Evolutionary conservation across 1,139 yeast species (phyloP).

Genomic region (Zygosaccharomyces sapae): DNA sequence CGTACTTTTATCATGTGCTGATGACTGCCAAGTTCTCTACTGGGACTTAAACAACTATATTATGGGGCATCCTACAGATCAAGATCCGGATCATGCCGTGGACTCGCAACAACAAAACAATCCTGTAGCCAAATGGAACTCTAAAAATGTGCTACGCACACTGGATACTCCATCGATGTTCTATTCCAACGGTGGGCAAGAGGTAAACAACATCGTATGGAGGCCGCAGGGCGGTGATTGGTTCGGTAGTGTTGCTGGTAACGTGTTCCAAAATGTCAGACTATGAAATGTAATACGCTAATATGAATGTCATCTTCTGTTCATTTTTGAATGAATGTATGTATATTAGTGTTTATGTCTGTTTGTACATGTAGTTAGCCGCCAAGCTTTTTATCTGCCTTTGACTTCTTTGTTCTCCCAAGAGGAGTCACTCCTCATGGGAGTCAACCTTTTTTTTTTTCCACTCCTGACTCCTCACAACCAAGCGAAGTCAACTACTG

Average conservation of each 20-base stretch:
- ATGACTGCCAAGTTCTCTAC: constrained; percentile 83
- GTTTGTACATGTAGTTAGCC: background rate
- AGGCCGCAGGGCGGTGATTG: constrained; percentile 58
- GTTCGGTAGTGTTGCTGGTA: constrained; percentile 79
- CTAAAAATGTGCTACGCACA: constrained; percentile 15
- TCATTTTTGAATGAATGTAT: background rate
- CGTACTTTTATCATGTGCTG: constrained; percentile 70
- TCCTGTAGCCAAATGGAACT: constrained; percentile 12
- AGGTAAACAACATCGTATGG: constrained; percentile 81
- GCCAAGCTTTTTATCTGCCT: background rate
- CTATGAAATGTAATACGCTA: constrained; percentile 21
- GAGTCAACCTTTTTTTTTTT: background rate
- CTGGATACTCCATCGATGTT: constrained; percentile 28
- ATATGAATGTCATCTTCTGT: background rate
- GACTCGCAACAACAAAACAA: constrained; percentile 1
- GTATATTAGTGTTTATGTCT: background rate
- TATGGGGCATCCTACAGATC: background rate
- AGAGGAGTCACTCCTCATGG: background rate
- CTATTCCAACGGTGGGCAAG: constrained; percentile 29
- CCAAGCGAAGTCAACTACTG: constrained; percentile 1
- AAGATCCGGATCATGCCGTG: constrained; percentile 19
- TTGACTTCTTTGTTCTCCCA: background rate
- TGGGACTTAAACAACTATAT: constrained; percentile 60
- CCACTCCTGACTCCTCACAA: background rate
- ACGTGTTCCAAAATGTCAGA: constrained; percentile 71